Conservation (phyloP, 2,329 filamentous ascomycete species). For the Acrocalymma vagum region DNA sequence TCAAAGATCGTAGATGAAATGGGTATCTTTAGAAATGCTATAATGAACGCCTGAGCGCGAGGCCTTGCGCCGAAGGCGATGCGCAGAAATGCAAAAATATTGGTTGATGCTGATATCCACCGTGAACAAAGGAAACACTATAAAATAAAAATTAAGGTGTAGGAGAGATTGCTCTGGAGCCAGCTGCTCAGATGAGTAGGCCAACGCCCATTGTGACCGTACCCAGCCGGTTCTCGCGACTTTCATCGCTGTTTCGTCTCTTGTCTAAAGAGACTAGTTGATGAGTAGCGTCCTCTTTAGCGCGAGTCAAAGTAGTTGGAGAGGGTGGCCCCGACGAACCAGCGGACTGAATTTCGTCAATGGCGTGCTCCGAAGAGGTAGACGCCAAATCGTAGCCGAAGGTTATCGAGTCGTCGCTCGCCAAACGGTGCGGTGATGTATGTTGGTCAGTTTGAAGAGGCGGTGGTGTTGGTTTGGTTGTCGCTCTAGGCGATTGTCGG, state of each 20-base stretch:
- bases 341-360: slow-evolving; percentile 28
- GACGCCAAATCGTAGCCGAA: slow-evolving; percentile 43
- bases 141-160: background rate
- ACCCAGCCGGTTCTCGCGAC: slow-evolving; percentile 25
- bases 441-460: no score
- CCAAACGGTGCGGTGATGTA: slow-evolving; percentile 33
- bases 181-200: slow-evolving; percentile 28
- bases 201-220: slow-evolving; percentile 29
- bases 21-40: background rate
- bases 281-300: slow-evolving; percentile 33
- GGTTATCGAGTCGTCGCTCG: slow-evolving; percentile 41
- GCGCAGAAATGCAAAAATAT: no score
- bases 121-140: slow-evolving; percentile 7
- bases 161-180: background rate
- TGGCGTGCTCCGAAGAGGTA: slow-evolving; percentile 29
- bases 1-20: background rate
- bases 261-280: slow-evolving; percentile 28
- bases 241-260: slow-evolving; percentile 26
- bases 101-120: no score
- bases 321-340: slow-evolving; percentile 36
- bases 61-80: no score
- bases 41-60: slow-evolving; percentile 4
- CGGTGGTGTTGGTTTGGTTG: slow-evolving; percentile 7
- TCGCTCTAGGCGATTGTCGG: slow-evolving; percentile 1
- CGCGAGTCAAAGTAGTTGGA: slow-evolving; percentile 28